Conservation (phyloP, 768 basidiomycete genomes). For the Gloeostereum incarnatum region DNA sequence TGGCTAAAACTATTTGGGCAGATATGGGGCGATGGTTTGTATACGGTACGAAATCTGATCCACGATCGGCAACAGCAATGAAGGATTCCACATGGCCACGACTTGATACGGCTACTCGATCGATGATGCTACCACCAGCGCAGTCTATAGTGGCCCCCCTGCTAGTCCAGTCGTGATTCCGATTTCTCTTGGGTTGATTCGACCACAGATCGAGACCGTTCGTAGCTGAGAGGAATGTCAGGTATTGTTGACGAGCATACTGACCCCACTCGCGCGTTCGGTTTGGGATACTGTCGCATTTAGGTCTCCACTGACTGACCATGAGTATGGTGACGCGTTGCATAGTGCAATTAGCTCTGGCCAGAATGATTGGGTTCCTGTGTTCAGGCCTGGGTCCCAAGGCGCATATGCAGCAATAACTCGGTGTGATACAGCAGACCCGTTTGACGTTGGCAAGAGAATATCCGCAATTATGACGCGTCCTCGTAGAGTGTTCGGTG, state of each 20-base stretch:
- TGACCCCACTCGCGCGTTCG: conserved; percentile 5
- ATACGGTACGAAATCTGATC: not conserved
- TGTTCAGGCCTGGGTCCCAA: conserved; percentile 17
- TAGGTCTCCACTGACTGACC: conserved; percentile 13
- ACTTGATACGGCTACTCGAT: no score
- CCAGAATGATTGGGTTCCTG: conserved; percentile 10
- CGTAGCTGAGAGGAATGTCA: conserved; percentile 6
- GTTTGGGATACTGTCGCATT: conserved; percentile 7
- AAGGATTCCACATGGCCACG: not conserved
- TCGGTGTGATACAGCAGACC: conserved; percentile 10
- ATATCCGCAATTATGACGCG: conserved; percentile 13
- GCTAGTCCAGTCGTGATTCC: conserved; percentile 10
- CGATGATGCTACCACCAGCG: conserved; percentile 13
- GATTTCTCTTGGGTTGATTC: conserved; percentile 4
- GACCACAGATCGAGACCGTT: conserved; percentile 11
- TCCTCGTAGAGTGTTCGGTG: conserved; percentile 9
- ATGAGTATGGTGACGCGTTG: conserved; percentile 3
- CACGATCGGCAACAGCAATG: not conserved
- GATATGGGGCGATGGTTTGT: not conserved
- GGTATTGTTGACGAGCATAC: not conserved
- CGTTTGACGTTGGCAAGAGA: conserved; percentile 8
- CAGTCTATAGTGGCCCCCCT: not conserved
- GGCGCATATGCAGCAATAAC: conserved; percentile 18
- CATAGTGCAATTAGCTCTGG: conserved; percentile 6
- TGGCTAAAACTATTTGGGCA: not conserved